Conservation (phyloP, 495 filamentous ascomycete species). For the Aspergillus haitiensis region DNA sequence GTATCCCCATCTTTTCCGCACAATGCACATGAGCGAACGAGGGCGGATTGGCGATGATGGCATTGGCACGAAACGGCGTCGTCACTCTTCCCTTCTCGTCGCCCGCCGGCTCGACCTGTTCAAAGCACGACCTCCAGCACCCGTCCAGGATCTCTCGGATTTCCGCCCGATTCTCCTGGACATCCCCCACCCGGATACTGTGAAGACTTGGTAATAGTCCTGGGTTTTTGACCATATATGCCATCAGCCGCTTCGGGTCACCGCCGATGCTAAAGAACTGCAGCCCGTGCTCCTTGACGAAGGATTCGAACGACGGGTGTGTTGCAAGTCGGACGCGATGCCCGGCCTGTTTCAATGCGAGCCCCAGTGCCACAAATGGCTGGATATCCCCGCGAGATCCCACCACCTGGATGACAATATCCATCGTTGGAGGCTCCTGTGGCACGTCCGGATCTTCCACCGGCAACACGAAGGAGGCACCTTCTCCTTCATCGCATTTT, state of each 20-base stretch:
- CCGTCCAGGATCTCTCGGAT: conserved; percentile 57
- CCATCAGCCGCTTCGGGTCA: conserved; percentile 61
- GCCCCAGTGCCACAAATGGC: conserved; percentile 52
- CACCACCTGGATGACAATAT: conserved; percentile 55
- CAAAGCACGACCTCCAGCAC: conserved; percentile 61
- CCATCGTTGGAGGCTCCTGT: conserved; percentile 14
- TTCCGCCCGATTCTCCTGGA: conserved; percentile 39
- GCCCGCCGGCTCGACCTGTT: conserved; percentile 44
- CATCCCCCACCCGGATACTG: conserved; percentile 42
- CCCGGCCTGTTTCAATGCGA: conserved; percentile 40
- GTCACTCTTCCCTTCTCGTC: conserved; percentile 24
- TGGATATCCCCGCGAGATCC: conserved; percentile 54
- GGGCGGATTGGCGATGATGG: conserved; percentile 63
- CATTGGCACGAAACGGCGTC: conserved; percentile 57
- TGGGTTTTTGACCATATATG: conserved; percentile 54
- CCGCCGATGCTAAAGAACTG: conserved; percentile 63
- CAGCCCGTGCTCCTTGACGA: conserved; percentile 52
- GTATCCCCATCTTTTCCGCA: conserved; percentile 56
- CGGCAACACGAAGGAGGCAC: background rate
- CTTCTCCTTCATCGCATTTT: background rate
- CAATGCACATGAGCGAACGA: conserved; percentile 62
- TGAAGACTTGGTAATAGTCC: conserved; percentile 46
- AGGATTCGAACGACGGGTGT: conserved; percentile 57
- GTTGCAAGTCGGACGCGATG: conserved; percentile 61
- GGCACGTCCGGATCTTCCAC: background rate